phyloP scores from a whole-genome alignment of 176 grass and related monocot species.

The Paspalum vaginatum region DNA sequence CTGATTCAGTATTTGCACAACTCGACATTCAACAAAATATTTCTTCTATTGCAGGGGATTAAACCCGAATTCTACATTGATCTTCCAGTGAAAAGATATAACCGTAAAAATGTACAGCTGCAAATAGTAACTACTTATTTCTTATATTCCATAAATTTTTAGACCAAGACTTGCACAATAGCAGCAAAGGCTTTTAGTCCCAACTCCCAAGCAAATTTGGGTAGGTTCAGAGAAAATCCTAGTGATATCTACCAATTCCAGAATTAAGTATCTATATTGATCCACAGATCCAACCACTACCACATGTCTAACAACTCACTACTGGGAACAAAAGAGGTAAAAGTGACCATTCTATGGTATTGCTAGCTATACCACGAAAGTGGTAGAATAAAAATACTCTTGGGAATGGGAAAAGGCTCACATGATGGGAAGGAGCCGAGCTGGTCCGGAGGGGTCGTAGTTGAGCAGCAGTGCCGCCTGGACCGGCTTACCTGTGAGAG shows the following conservation, averaged over 20 bases:
- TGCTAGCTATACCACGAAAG: neutral
- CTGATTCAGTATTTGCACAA: neutral
- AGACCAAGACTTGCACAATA: neutral
- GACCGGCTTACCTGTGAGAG: slow-evolving; percentile 62
- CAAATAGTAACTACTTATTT: neutral
- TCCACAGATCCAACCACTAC: neutral
- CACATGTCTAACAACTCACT: neutral
- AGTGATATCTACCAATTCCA: neutral
- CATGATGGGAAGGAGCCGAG: slow-evolving; percentile 79
- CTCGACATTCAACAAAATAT: neutral
- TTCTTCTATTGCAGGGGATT: neutral
- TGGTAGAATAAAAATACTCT: neutral
- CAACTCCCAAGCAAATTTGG: too few relatives aligned
- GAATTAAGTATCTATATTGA: neutral
- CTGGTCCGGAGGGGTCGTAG: slow-evolving; percentile 62
- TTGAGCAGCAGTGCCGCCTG: slow-evolving; percentile 78
- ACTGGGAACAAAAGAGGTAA: neutral
- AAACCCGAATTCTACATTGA: neutral
- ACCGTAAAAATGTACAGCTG: neutral
- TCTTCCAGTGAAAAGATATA: neutral
- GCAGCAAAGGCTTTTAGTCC: too few relatives aligned
- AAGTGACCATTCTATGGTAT: neutral
- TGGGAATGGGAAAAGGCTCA: slow-evolving; percentile 26
- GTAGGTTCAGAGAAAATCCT: neutral
- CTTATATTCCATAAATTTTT: neutral